phyloP scores from a whole-genome alignment of 495 filamentous ascomycete species.

The Aspergillus hancockii region DNA sequence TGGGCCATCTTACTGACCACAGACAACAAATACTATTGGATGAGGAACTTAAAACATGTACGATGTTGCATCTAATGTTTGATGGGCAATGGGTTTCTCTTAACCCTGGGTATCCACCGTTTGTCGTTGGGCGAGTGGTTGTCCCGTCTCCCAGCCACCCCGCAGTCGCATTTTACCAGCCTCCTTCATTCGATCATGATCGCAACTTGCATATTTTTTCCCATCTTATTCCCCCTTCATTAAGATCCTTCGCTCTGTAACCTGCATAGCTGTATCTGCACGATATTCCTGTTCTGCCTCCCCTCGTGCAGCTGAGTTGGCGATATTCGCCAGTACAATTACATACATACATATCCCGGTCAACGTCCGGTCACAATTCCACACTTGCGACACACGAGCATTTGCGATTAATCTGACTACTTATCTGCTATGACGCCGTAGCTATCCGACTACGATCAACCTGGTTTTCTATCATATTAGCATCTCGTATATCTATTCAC shows the following conservation, averaged over 20 bases:
- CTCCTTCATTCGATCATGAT: slow-evolving; percentile 17
- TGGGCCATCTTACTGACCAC: too few relatives aligned
- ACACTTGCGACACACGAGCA: neutral
- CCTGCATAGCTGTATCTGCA: slow-evolving; percentile 7
- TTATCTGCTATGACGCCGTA: slow-evolving; percentile 14
- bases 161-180: slow-evolving; percentile 24
- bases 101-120: neutral
- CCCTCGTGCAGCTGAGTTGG: slow-evolving; percentile 13
- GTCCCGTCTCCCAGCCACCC: slow-evolving; percentile 30
- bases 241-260: slow-evolving; percentile 6
- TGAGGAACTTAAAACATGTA: too few relatives aligned
- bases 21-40: neutral
- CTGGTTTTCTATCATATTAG: neutral
- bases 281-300: slow-evolving; percentile 9
- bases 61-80: too few relatives aligned
- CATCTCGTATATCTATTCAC: neutral
- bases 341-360: neutral
- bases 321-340: neutral
- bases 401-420: slow-evolving; percentile 3
- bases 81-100: neutral
- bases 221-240: slow-evolving; percentile 12
- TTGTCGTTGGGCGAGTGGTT: neutral
- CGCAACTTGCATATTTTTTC: slow-evolving; percentile 14
- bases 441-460: neutral
- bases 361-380: neutral